phyloP scores from a whole-genome alignment of 2,329 filamentous ascomycete genomes.

The Phaeosphaeriaceae sp. region DNA sequence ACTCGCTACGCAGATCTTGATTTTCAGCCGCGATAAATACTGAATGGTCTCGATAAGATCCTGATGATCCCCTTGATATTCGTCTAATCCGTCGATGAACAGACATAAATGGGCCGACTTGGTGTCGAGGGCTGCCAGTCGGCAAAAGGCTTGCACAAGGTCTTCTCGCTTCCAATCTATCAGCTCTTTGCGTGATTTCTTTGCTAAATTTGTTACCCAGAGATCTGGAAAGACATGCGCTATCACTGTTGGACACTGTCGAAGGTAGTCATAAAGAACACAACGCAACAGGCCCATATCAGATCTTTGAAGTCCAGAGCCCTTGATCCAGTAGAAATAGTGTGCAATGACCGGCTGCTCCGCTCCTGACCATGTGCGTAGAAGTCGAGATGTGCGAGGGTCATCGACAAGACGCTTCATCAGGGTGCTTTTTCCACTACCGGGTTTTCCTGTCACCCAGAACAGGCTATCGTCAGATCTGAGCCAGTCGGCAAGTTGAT shows the following conservation, averaged over 20 bases:
- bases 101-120: slow-evolving; percentile 4
- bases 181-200: neutral
- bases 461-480: slow-evolving; percentile 12
- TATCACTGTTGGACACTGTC: slow-evolving; percentile 9
- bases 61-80: slow-evolving; percentile 11
- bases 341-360: slow-evolving; percentile 6
- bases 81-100: slow-evolving; percentile 20
- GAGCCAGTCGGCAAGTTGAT: slow-evolving; percentile 19
- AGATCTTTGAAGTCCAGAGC: slow-evolving; percentile 9
- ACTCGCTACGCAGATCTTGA: slow-evolving; percentile 14
- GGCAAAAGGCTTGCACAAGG: neutral
- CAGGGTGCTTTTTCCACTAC: slow-evolving; percentile 58
- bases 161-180: neutral
- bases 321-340: slow-evolving; percentile 15
- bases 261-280: slow-evolving; percentile 10
- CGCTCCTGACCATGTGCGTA: slow-evolving; percentile 1
- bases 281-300: slow-evolving; percentile 10
- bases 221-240: neutral
- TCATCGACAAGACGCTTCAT: slow-evolving; percentile 37
- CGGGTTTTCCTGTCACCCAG: slow-evolving; percentile 54
- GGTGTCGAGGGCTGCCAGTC: neutral
- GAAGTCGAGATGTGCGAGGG: neutral
- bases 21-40: neutral
- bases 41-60: slow-evolving; percentile 7
- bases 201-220: neutral